These are phyloP conservation scores for Sarocladiaceae sp. DNA, from an alignment of 2,329 filamentous ascomycete genomes.

Conservation along the genomic window DNA sequence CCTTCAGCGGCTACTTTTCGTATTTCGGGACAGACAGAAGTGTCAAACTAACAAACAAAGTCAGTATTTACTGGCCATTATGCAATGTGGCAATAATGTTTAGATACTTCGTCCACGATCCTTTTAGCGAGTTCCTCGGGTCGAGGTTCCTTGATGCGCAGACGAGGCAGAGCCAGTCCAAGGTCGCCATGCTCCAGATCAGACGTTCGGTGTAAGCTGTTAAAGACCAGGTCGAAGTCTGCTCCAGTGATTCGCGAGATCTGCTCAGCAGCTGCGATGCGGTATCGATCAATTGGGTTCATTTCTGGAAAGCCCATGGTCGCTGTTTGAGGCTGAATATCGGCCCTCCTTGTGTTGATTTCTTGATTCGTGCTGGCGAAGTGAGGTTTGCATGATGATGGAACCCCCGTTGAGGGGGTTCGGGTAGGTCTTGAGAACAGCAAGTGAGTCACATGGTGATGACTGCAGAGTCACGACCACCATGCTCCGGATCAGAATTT, in stretches of 20 bases:
- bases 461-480: too few relatives aligned
- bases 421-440: too few relatives aligned
- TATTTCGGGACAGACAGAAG: background rate
- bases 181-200: background rate
- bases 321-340: too few relatives aligned
- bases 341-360: too few relatives aligned
- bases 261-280: background rate
- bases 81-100: too few relatives aligned
- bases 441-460: too few relatives aligned
- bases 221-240: background rate
- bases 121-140: background rate
- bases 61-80: too few relatives aligned
- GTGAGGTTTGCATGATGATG: too few relatives aligned
- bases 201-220: background rate
- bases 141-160: background rate
- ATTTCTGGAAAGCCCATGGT: background rate
- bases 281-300: background rate
- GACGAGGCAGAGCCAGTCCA: background rate
- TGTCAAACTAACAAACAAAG: background rate
- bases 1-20: background rate
- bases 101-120: background rate
- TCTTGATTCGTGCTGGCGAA: too few relatives aligned
- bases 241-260: background rate
- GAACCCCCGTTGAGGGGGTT: too few relatives aligned
- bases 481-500: too few relatives aligned